These are phyloP conservation scores for Clausena lansium DNA, from an alignment of 345 rosid species.

Conservation along the genomic window DNA sequence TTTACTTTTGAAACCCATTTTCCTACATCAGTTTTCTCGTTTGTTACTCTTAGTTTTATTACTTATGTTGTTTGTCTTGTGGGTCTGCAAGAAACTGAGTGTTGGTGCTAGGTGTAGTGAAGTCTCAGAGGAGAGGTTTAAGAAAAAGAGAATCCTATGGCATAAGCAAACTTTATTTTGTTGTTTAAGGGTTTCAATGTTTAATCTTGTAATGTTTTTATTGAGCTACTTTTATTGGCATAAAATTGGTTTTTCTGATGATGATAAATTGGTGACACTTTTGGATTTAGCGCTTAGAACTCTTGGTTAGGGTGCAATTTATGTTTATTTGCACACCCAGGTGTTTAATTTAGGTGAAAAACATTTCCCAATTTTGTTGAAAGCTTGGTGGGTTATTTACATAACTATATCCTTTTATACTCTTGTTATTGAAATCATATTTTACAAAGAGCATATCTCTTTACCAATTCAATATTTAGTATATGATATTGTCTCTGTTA, in stretches of 20 bases:
- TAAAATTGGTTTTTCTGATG: conserved; percentile 29
- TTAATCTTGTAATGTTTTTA: conserved; percentile 32
- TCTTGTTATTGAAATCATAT: conserved; percentile 34
- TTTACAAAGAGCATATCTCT: not conserved
- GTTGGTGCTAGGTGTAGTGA: not conserved
- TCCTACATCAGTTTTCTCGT: conserved; percentile 35
- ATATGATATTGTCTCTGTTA: conserved; percentile 22
- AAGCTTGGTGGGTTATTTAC: conserved; percentile 57
- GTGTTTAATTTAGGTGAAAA: conserved; percentile 19
- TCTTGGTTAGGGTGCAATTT: conserved; percentile 47
- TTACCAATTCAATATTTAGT: conserved; percentile 4
- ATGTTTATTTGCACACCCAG: conserved; percentile 29
- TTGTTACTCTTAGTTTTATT: conserved; percentile 29
- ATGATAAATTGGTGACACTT: conserved; percentile 31
- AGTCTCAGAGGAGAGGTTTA: conserved; percentile 16
- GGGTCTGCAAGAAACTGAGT: conserved; percentile 5
- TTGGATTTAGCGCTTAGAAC: conserved; percentile 38
- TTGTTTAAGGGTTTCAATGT: conserved; percentile 37
- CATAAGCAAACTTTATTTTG: conserved; percentile 31
- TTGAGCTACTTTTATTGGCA: conserved; percentile 39
- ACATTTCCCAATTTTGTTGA: conserved; percentile 37
- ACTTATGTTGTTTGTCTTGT: conserved; percentile 20
- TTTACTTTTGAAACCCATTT: conserved; percentile 32
- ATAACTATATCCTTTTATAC: conserved; percentile 38
- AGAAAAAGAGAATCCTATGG: conserved; percentile 20